These are phyloP conservation scores for Paramecium pentaurelia DNA, from an alignment of 73 alveolate species.

Conservation along the genomic window DNA sequence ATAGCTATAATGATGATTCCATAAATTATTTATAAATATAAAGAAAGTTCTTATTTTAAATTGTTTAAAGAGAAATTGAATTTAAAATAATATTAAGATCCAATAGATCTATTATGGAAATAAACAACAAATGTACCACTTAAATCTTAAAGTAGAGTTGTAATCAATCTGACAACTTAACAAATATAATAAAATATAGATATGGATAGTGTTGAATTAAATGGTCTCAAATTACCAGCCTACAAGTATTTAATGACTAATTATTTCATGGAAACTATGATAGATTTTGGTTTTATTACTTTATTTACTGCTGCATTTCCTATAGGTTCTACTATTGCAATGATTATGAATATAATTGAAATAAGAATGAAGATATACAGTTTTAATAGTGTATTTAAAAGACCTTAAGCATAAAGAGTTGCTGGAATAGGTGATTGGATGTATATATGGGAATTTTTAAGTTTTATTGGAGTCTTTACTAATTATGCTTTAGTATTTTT, in stretches of 20 bases:
- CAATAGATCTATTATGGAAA: constrained; percentile 3
- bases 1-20: neutral
- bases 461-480: constrained; percentile 43
- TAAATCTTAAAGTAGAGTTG: neutral
- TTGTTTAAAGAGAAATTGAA: neutral
- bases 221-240: constrained; percentile 28
- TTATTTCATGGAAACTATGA: constrained; percentile 71
- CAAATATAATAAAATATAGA: neutral
- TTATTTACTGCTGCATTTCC: constrained; percentile 82
- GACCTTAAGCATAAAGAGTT: constrained; percentile 56
- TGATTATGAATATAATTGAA: constrained; percentile 70
- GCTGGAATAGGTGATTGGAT: constrained; percentile 64
- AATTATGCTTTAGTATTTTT: constrained; percentile 39
- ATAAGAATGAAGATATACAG: constrained; percentile 67
- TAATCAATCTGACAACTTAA: neutral
- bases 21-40: neutral
- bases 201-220: constrained; percentile 53
- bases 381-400: constrained; percentile 41
- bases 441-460: constrained; percentile 54
- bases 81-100: neutral
- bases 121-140: neutral
- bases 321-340: constrained; percentile 68
- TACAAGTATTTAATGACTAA: constrained; percentile 34
- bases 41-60: neutral
- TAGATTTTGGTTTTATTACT: constrained; percentile 74